Evolutionary conservation across 371 early-diverging fungal genomes (phyloP).

Genomic region (Sporodiniella umbellata): DNA sequence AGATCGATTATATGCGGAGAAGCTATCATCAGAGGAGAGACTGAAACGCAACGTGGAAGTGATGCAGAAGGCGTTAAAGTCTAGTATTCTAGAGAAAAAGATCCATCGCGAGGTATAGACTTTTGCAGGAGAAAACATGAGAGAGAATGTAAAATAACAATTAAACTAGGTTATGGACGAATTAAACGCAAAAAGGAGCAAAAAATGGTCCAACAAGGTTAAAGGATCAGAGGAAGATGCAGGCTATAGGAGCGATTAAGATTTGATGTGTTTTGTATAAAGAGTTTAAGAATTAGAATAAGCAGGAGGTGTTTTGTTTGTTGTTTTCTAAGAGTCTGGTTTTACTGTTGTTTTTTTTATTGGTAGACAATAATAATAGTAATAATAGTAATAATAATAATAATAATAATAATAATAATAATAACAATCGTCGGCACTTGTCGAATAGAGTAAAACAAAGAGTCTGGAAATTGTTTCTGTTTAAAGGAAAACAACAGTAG

Average conservation of each 20-base stretch:
- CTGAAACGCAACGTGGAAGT: slow-evolving; percentile 34
- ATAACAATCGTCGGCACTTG: too few species aligned
- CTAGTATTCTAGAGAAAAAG: slow-evolving; percentile 31
- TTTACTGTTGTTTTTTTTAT: too few species aligned
- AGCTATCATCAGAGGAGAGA: slow-evolving; percentile 26
- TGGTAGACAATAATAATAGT: too few species aligned
- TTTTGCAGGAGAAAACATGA: too few species aligned
- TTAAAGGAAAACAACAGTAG: not conserved
- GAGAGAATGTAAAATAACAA: too few species aligned
- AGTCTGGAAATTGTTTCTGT: too few species aligned
- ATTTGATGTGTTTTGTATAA: not conserved
- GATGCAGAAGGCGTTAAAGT: slow-evolving; percentile 28
- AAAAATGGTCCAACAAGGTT: slow-evolving; percentile 20
- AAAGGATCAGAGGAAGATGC: slow-evolving; percentile 20
- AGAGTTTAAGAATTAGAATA: too few species aligned
- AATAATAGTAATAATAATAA: too few species aligned
- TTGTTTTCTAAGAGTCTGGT: too few species aligned
- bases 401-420: too few species aligned
- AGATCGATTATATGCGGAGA: slow-evolving; percentile 30
- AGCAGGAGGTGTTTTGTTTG: too few species aligned
- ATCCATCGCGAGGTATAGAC: slow-evolving; percentile 33
- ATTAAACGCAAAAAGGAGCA: slow-evolving; percentile 11
- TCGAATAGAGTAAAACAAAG: too few species aligned
- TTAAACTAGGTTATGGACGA: slow-evolving; percentile 16
- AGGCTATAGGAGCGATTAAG: slow-evolving; percentile 13